Conservation (phyloP, 2,329 filamentous ascomycete species). For the Dactylonectria macrodidyma region DNA sequence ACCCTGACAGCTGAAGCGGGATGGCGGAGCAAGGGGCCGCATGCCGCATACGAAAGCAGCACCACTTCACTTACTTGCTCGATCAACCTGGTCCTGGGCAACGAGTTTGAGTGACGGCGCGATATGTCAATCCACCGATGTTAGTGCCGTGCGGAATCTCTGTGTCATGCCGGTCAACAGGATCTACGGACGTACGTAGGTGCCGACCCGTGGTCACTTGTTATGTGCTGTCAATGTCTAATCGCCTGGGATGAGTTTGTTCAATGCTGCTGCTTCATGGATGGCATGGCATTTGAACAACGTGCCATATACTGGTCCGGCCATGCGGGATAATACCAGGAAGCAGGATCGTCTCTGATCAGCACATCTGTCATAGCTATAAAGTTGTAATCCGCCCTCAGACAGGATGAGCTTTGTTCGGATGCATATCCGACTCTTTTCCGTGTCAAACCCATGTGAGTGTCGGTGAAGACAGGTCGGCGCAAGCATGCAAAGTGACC, state of each 20-base stretch:
- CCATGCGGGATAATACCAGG: constrained; percentile 3
- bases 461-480: constrained; percentile 27
- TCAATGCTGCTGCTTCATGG: not conserved
- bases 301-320: constrained; percentile 24
- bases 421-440: constrained; percentile 2
- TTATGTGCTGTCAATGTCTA: constrained; percentile 16
- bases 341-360: constrained; percentile 2
- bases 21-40: constrained; percentile 31
- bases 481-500: constrained; percentile 23
- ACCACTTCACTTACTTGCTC: constrained; percentile 8
- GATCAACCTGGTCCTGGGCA: constrained; percentile 32
- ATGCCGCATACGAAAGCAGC: constrained; percentile 31
- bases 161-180: constrained; percentile 25
- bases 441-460: not conserved
- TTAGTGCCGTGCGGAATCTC: constrained; percentile 15
- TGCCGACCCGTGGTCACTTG: constrained; percentile 22
- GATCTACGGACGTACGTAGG: constrained; percentile 22
- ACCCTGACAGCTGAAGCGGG: constrained; percentile 35
- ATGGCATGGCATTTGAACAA: constrained; percentile 10
- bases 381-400: not conserved
- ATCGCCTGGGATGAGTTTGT: not conserved
- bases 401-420: constrained; percentile 8
- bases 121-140: not conserved
- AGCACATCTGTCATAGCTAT: constrained; percentile 19
- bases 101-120: not conserved